A percentile compares a stretch with the other conserved stretches of the same genome.
phyloP scores from a whole-genome alignment of 2,329 filamentous ascomycete genomes.

The Plectosphaerella cucumerina region DNA sequence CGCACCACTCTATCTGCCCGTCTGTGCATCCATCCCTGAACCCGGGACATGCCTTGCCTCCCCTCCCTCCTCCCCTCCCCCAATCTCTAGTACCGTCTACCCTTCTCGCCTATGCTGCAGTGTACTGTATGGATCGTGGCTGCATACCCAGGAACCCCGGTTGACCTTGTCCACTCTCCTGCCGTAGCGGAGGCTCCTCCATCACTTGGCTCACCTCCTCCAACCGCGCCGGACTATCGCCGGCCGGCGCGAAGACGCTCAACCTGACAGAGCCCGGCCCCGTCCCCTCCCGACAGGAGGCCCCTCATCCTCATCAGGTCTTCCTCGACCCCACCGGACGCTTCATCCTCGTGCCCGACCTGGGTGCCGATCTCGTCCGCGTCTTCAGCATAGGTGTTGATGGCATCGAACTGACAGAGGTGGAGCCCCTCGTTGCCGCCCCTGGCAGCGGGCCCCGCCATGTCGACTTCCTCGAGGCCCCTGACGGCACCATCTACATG shows the following conservation, averaged over 20 bases:
- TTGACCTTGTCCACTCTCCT: background rate
- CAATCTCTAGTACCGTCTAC: conserved; percentile 5
- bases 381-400: conserved; percentile 48
- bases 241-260: conserved; percentile 34
- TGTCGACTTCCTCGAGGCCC: conserved; percentile 48
- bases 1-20: no score
- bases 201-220: conserved; percentile 41
- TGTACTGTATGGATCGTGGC: no score
- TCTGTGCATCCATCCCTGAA: no score
- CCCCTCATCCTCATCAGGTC: conserved; percentile 61
- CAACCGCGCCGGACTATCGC: conserved; percentile 27
- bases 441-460: conserved; percentile 63
- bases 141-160: conserved; percentile 1
- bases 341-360: conserved; percentile 62
- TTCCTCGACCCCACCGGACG: conserved; percentile 59
- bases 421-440: conserved; percentile 34
- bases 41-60: no score
- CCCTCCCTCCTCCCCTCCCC: background rate
- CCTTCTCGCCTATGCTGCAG: conserved; percentile 10
- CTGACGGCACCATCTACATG: conserved; percentile 42
- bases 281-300: conserved; percentile 44
- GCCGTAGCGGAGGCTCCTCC: conserved; percentile 30
- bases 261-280: conserved; percentile 31
- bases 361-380: conserved; percentile 60
- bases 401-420: conserved; percentile 35